Percentiles rank a stretch among this genome's conserved stretches.
These are phyloP conservation scores for Phaeosphaeria sp. DNA, from an alignment of 2,329 filamentous ascomycete species.

Conservation along the genomic window DNA sequence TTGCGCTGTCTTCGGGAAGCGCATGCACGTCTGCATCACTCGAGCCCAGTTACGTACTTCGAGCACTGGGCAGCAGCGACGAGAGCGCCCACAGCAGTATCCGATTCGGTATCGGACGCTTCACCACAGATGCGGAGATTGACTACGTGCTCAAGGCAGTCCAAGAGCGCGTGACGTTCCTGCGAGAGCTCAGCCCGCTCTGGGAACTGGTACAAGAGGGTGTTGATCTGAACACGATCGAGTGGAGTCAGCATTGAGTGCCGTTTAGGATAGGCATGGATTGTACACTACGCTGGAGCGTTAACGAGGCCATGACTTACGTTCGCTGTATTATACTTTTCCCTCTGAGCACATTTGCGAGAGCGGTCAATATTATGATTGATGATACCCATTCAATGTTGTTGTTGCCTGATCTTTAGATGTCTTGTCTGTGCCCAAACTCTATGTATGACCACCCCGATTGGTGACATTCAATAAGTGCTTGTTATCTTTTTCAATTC, in stretches of 20 bases:
- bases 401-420: background rate
- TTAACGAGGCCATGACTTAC: slow-evolving; percentile 23
- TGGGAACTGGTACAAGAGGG: slow-evolving; percentile 99
- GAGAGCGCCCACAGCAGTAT: slow-evolving; percentile 98
- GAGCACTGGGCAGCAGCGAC: slow-evolving; percentile 93
- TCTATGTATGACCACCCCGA: no score
- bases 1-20: slow-evolving; percentile 93
- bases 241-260: slow-evolving; percentile 93
- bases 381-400: background rate
- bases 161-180: slow-evolving; percentile 85
- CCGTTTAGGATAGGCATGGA: background rate
- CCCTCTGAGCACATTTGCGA: slow-evolving; percentile 13
- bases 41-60: slow-evolving; percentile 94
- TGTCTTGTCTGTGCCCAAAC: no score
- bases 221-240: slow-evolving; percentile 91
- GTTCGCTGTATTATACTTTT: slow-evolving; percentile 33
- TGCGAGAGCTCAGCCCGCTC: slow-evolving; percentile 91
- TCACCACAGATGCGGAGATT: slow-evolving; percentile 93
- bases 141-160: slow-evolving; percentile 98
- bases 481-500: no score
- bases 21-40: slow-evolving; percentile 96
- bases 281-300: slow-evolving; percentile 33
- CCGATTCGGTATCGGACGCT: slow-evolving; percentile 94
- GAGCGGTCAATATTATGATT: slow-evolving; percentile 11
- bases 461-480: no score